These are phyloP conservation scores for Lentinula lateritia DNA, from an alignment of 768 basidiomycete species.

Conservation along the genomic window DNA sequence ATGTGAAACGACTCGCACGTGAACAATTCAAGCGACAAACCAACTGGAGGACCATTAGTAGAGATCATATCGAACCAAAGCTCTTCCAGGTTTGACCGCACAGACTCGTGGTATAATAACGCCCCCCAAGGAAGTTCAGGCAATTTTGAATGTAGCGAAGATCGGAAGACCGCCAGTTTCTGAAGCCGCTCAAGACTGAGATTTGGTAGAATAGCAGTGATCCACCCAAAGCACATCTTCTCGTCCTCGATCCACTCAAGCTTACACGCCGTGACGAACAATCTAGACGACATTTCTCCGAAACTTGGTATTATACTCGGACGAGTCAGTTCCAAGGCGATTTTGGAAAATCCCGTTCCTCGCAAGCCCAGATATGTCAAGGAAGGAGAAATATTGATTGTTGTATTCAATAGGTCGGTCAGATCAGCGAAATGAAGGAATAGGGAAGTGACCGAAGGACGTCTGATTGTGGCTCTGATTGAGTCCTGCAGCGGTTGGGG, in stretches of 20 bases:
- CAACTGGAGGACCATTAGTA: not conserved
- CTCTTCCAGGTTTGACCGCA: not conserved
- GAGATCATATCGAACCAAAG: conserved; percentile 1
- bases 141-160: not conserved
- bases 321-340: not conserved
- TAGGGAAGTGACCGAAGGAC: not conserved
- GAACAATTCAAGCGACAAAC: not conserved
- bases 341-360: not conserved
- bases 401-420: not conserved
- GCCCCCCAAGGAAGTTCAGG: not conserved
- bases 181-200: conserved; percentile 1
- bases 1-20: not conserved
- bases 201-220: not conserved
- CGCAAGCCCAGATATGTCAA: not conserved
- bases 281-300: not conserved
- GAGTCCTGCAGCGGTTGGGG: not conserved
- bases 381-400: not conserved
- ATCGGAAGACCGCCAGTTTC: not conserved
- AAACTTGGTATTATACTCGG: not conserved
- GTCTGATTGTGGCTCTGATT: not conserved
- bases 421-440: not conserved
- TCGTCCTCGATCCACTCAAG: conserved; percentile 4
- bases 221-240: conserved; percentile 1
- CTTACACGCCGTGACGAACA: conserved; percentile 4
- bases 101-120: conserved; percentile 2